Conservation (phyloP, 352 stramenopile genomes). For the Phytopythium chamaehyphon region DNA sequence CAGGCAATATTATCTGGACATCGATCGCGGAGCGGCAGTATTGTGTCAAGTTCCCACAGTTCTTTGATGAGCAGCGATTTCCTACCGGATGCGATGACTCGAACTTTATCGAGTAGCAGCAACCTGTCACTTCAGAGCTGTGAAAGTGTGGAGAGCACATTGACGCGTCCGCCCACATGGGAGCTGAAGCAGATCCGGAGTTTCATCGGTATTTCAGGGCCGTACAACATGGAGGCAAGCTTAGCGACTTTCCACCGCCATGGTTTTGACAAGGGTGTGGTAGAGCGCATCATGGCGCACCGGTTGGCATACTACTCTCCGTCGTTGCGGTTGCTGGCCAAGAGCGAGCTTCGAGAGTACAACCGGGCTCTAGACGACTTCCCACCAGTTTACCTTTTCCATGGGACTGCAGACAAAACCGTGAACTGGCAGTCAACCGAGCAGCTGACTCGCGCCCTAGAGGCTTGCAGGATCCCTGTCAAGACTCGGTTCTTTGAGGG, state of each 20-base stretch:
- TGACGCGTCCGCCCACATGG: constrained; percentile 48
- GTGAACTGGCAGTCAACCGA: constrained; percentile 53
- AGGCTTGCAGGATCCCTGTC: constrained; percentile 37
- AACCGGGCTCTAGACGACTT: constrained; percentile 36
- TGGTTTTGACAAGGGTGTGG: constrained; percentile 72
- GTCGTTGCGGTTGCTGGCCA: constrained; percentile 34
- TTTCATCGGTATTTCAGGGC: constrained; percentile 85
- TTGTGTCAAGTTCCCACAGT: neutral
- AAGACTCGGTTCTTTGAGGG: constrained; percentile 65
- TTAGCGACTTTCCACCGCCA: constrained; percentile 76
- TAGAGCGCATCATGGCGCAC: constrained; percentile 83
- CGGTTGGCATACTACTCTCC: constrained; percentile 55
- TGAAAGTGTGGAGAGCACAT: constrained; percentile 25
- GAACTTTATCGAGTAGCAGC: constrained; percentile 21
- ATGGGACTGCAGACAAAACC: constrained; percentile 62
- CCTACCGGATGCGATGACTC: constrained; percentile 7
- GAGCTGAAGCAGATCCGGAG: constrained; percentile 59
- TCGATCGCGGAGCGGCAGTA: constrained; percentile 8
- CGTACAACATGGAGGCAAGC: constrained; percentile 82
- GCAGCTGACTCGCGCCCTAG: constrained; percentile 46
- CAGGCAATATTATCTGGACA: constrained; percentile 7
- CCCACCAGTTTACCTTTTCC: constrained; percentile 52
- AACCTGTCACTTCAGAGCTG: constrained; percentile 24
- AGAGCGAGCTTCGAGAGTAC: constrained; percentile 28
- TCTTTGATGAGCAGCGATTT: neutral